Evolutionary conservation across 2,329 filamentous ascomycete species (phyloP), one percentile per base, ranked within the genome.

Genomic region (Scedosporium minutisporum): DNA sequence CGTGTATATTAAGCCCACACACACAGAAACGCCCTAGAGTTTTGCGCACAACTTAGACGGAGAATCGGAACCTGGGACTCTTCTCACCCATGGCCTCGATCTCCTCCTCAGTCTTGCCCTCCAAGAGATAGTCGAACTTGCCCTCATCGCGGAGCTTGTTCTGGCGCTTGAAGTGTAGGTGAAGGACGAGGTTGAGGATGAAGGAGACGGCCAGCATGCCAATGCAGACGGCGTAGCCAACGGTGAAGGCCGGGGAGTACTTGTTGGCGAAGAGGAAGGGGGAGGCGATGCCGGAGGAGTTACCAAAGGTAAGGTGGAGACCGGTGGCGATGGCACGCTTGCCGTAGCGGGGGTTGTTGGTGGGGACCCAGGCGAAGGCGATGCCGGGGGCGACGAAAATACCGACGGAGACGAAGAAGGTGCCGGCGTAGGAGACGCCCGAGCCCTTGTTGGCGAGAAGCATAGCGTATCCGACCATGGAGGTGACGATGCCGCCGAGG

Each of bases 261-360:
- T 67, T 66, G 0, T 72, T 71, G 3, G 75, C 74, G 64, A 82
- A 84, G 0, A 83, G 71, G 69, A 87, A 88, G 1, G 83, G 82
- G 1, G 83, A 78, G 74, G 87, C 84, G 41, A 88, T 84, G 4
- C 86, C 86, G 16, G 81, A 80, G 48, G 80, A 78, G 67, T 89
- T 88, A 21, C 84, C 85, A 60, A 87, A 79, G 2, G 79, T 85
- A 9, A 87, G 73, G 67, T 87, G 84, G 61, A 88, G 67, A 0
- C 85, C 86, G 0, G 80, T 85, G 0, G 83, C 85, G 6, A 83
- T 82, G 0, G 85, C 84, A 27, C 86, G 76, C 71, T 88, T 88
- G 6, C 84, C 85, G 65, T 87, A 88, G 5, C 85, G 77, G 0
- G 86, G 86, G 41, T 82, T 78, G 64, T 87, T 88, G 9, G 78